phyloP scores from a whole-genome alignment of 176 grass and related monocot genomes.

The Eleusine coracana region DNA sequence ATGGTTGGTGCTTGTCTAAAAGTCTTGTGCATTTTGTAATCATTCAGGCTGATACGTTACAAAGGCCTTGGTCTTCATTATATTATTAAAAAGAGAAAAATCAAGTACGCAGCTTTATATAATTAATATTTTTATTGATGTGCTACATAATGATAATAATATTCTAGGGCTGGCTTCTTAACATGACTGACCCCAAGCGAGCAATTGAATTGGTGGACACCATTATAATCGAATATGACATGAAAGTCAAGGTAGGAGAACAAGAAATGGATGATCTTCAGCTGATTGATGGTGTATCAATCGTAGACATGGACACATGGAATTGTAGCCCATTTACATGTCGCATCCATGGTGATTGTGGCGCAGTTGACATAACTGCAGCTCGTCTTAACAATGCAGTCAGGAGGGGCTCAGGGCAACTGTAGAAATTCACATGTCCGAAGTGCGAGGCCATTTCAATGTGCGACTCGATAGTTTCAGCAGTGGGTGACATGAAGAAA shows the following conservation, averaged over 20 bases:
- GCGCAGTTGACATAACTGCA: background rate
- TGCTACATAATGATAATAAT: background rate
- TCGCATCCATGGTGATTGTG: background rate
- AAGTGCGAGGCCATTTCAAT: background rate
- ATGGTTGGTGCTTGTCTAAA: no score
- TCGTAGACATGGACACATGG: background rate
- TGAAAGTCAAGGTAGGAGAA: background rate
- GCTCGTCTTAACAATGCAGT: background rate
- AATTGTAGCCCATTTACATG: background rate
- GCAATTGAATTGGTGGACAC: background rate
- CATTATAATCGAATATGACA: slow-evolving; percentile 20
- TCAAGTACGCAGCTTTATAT: no score
- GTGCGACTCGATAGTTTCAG: background rate
- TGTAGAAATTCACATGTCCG: background rate
- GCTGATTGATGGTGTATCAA: background rate
- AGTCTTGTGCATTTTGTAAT: no score
- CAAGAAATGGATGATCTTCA: slow-evolving; percentile 11
- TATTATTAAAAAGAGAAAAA: no score
- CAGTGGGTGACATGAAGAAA: background rate
- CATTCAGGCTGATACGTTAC: no score
- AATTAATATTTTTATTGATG: no score
- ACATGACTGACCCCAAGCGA: slow-evolving; percentile 8
- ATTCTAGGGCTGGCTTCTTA: slow-evolving; percentile 8
- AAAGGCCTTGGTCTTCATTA: no score
- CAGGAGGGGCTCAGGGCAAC: no score